phyloP scores from a whole-genome alignment of 768 basidiomycete species.

The Pleurotus giganteus region DNA sequence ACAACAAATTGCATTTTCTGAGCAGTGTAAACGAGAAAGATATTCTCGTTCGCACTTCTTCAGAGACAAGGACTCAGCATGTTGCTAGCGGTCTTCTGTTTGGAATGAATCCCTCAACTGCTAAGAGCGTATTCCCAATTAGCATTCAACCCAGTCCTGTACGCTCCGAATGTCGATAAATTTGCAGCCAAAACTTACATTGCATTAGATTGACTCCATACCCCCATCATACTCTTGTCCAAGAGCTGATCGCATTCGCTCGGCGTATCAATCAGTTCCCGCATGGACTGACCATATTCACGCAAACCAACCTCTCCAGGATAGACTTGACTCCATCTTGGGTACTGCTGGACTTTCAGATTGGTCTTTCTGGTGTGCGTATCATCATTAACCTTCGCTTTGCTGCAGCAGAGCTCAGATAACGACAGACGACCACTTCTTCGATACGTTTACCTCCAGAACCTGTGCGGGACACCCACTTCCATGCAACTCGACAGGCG shows the following conservation, averaged over 20 bases:
- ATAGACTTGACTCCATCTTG: conserved; percentile 11
- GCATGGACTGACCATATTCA: conserved; percentile 16
- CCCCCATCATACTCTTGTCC: conserved; percentile 16
- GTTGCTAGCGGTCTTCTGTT: conserved; percentile 16
- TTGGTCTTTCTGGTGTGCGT: conserved; percentile 17
- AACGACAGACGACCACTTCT: conserved; percentile 16
- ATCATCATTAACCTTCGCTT: not conserved
- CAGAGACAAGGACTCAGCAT: conserved; percentile 13
- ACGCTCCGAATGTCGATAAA: not conserved
- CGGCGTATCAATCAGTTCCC: conserved; percentile 15
- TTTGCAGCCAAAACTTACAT: not conserved
- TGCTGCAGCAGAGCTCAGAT: not conserved
- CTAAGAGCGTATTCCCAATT: conserved; percentile 5
- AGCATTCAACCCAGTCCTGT: conserved; percentile 11
- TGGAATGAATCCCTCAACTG: conserved; percentile 13
- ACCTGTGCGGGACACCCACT: conserved; percentile 16
- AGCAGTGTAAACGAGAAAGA: conserved; percentile 11
- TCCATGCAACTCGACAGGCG: conserved; percentile 15
- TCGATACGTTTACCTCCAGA: conserved; percentile 15
- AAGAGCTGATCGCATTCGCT: conserved; percentile 14
- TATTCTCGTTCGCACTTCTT: conserved; percentile 14
- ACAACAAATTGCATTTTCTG: conserved; percentile 13
- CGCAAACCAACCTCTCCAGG: conserved; percentile 11
- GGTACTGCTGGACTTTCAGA: conserved; percentile 13
- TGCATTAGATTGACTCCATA: conserved; percentile 15